Base-by-base conservation (phyloP, 495 filamentous ascomycete genomes). In the Aspergillus olivimuriae region DNA sequence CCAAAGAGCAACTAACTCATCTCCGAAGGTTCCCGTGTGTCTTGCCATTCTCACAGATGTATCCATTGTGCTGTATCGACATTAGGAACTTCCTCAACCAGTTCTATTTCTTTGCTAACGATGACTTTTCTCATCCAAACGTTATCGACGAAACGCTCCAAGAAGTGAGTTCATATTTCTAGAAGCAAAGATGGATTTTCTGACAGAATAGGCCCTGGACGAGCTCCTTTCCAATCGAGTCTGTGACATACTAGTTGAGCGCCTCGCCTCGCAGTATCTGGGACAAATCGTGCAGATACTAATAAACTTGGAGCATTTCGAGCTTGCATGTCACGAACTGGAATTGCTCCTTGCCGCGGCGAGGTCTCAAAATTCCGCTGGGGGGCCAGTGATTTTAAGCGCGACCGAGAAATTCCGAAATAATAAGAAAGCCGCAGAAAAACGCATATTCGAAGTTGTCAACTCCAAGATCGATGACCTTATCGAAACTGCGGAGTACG, bases 401-500 rank as follows among this genome's bases (percentile, higher is more conserved):
- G 91, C 92, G 2, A 96, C 91, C 0, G 82, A 86, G 51, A 76
- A 84, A 43, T 99, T 99, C 59, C 75, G 78, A 35, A 82, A 74
- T 45, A 89, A 95, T 56, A 95, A 95, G 66, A 95, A 95, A 68
- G 89, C 86, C 1, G 92, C 92, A 6, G 90, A 95, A 54, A 95
- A 96, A 63, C 84, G 92, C 12, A 95, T 99, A 39, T 99, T 99
- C 58, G 94, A 97, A 65, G 76, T 99, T 1, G 92, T 99, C 34
- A 96, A 97, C 62, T 94, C 87, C 34, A 99, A 99, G 62, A 96
- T 99, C 50, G 91, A 97, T 52, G 94, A 97, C 57, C 80, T 99
- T 19, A 85, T 99, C 24, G 90, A 94, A 55, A 95, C 88, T 0
- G 90, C 92, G 22, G 94, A 97, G 58, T 99, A 97, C 53, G 85